Evolutionary conservation across 768 basidiomycete species (phyloP).

Genomic region (Roridomyces roridus): DNA sequence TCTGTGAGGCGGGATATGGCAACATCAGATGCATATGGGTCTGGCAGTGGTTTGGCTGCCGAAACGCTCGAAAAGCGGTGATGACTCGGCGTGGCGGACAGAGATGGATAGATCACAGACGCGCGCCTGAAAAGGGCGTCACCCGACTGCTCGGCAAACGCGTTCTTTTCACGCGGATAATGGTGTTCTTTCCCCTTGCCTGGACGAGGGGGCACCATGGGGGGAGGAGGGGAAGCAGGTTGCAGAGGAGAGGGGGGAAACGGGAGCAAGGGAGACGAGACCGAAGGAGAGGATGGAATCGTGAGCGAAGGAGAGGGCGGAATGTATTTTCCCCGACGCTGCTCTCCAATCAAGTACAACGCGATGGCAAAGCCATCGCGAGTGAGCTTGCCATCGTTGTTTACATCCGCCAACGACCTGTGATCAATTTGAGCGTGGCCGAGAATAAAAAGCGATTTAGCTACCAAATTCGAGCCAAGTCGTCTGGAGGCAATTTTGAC

Average conservation of each 20-base stretch:
- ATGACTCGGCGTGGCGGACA: too few relatives aligned
- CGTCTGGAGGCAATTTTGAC: constrained; percentile 47
- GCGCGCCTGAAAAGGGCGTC: too few relatives aligned
- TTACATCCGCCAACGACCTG: constrained; percentile 57
- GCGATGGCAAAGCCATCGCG: constrained; percentile 60
- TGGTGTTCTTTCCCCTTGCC: too few relatives aligned
- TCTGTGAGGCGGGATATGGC: constrained; percentile 4
- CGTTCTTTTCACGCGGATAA: too few relatives aligned
- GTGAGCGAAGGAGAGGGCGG: constrained; percentile 39
- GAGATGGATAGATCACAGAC: too few relatives aligned
- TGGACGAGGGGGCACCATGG: too few relatives aligned
- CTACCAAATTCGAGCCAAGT: constrained; percentile 55
- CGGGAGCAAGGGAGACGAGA: too few relatives aligned
- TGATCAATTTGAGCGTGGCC: not conserved
- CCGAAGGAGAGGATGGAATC: constrained; percentile 20
- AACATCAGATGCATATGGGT: not conserved
- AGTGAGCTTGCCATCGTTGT: constrained; percentile 50
- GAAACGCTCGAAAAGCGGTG: too few relatives aligned
- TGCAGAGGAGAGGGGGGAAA: not conserved
- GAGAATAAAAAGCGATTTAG: constrained; percentile 6
- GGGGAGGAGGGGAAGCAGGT: not conserved
- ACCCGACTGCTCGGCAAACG: too few relatives aligned
- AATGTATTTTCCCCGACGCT: constrained; percentile 48
- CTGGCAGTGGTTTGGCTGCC: too few relatives aligned
- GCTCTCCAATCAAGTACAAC: constrained; percentile 54